A percentile compares a stretch with the other conserved stretches of the same genome.
These are phyloP conservation scores for Syzygium malaccense DNA, from an alignment of 441 rosid genomes.

Conservation along the genomic window DNA sequence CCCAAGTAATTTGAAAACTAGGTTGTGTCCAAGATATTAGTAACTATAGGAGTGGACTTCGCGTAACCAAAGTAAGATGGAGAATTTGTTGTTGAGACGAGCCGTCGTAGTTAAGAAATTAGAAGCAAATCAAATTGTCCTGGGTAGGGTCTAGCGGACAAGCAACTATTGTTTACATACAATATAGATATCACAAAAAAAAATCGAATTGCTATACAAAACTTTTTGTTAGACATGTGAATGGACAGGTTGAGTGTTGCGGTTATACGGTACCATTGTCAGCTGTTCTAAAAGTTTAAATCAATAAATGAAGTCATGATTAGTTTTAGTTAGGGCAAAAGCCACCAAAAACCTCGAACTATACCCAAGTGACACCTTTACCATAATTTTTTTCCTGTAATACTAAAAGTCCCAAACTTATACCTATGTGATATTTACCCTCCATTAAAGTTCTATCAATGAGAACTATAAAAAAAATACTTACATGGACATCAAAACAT, in stretches of 20 bases:
- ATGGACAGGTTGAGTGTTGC: not conserved
- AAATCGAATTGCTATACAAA: not conserved
- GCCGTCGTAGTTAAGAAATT: not conserved
- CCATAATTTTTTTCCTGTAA: too few species aligned
- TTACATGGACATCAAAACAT: too few species aligned
- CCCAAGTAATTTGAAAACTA: not conserved
- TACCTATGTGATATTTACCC: too few species aligned
- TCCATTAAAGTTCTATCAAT: too few species aligned
- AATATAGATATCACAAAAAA: not conserved
- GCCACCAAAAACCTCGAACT: too few species aligned
- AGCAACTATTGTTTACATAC: not conserved
- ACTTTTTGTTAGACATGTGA: not conserved
- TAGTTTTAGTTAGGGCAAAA: too few species aligned
- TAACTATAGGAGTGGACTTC: not conserved
- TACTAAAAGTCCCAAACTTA: too few species aligned
- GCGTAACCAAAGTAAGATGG: not conserved
- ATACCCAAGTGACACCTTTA: too few species aligned
- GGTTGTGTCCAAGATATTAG: rapidly evolving
- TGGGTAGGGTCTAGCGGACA: not conserved
- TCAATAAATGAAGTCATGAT: not conserved
- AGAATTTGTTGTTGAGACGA: not conserved
- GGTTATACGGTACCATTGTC: rapidly evolving
- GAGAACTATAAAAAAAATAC: too few species aligned
- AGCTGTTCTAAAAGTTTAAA: not conserved
- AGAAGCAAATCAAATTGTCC: not conserved